Evolutionary conservation across 257 asterid genomes (phyloP).

Genomic region (Ocimum tenuiflorum): DNA sequence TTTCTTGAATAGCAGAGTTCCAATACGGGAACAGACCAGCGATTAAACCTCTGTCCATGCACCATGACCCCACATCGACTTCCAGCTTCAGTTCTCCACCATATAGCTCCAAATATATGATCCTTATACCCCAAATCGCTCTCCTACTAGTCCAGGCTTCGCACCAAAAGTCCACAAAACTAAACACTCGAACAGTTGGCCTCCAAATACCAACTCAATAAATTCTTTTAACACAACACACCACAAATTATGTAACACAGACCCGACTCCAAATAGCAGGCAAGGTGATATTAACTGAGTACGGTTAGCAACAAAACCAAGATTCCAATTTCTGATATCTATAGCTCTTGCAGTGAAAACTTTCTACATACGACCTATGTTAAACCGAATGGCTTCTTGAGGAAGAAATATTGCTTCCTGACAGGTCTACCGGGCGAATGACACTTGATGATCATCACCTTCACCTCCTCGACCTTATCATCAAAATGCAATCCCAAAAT

Average conservation of each 20-base stretch:
- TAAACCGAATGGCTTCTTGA: slow-evolving; percentile 12
- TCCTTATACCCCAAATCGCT: slow-evolving; percentile 12
- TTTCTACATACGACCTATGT: slow-evolving; percentile 15
- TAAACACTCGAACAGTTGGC: slow-evolving; percentile 10
- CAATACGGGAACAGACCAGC: slow-evolving; percentile 43
- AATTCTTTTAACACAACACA: not conserved
- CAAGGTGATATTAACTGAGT: not conserved
- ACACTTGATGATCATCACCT: slow-evolving; percentile 28
- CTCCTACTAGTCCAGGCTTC: slow-evolving; percentile 5
- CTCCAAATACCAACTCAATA: slow-evolving; percentile 14
- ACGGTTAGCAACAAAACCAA: slow-evolving; percentile 12
- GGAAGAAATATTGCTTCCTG: slow-evolving; percentile 8
- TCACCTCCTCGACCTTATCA: slow-evolving; percentile 24
- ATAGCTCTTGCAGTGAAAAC: slow-evolving; percentile 15
- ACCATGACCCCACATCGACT: slow-evolving; percentile 67
- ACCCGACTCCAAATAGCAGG: slow-evolving; percentile 11
- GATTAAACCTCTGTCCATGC: slow-evolving; percentile 49
- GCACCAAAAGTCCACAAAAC: slow-evolving; percentile 10
- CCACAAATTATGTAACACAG: not conserved
- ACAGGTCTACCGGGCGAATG: slow-evolving; percentile 16
- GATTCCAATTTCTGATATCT: slow-evolving; percentile 14
- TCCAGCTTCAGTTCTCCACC: slow-evolving; percentile 37
- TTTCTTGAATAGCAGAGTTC: slow-evolving; percentile 34
- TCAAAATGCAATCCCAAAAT: slow-evolving; percentile 24
- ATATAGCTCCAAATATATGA: slow-evolving; percentile 20